Conservation (phyloP, 2,329 filamentous ascomycete genomes). For the Penicillium digitatum region DNA sequence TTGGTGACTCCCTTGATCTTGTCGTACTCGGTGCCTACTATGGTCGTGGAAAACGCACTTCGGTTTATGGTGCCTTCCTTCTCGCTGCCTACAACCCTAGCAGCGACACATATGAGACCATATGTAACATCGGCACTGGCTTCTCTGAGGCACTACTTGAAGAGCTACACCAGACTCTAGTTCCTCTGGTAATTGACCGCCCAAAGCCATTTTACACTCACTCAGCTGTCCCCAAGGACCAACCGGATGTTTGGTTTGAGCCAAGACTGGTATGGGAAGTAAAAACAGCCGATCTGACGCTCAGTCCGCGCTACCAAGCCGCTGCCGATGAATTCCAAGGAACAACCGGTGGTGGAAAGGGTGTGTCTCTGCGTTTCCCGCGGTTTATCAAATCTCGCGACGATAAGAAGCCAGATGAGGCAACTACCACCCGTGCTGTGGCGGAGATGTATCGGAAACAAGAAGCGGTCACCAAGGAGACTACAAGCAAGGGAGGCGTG, state of each 20-base stretch:
- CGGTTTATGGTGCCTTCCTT: constrained; percentile 91
- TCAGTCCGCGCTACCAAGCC: constrained; percentile 91
- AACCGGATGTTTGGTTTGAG: constrained; percentile 98
- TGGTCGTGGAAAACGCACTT: constrained; percentile 92
- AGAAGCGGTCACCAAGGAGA: constrained; percentile 80
- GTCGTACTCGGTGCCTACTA: constrained; percentile 93
- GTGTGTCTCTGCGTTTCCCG: constrained; percentile 86
- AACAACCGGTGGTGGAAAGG: constrained; percentile 63
- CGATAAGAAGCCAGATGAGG: constrained; percentile 92
- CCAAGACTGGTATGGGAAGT: constrained; percentile 95
- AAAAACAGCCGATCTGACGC: constrained; percentile 89
- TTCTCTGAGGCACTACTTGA: constrained; percentile 95
- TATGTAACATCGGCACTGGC: constrained; percentile 97
- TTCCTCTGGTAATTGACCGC: constrained; percentile 74
- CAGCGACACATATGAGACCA: constrained; percentile 81
- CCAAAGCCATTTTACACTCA: constrained; percentile 95
- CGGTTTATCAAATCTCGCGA: constrained; percentile 87
- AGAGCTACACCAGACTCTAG: constrained; percentile 72
- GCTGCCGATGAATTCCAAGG: constrained; percentile 77
- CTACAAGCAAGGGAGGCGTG: constrained; percentile 78
- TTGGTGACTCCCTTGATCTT: constrained; percentile 93
- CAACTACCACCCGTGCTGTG: constrained; percentile 77
- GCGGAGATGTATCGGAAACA: constrained; percentile 97
- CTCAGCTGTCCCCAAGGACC: constrained; percentile 77
- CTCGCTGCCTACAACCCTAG: constrained; percentile 85